These are phyloP conservation scores for Pneumocystis canis DNA, from an alignment of 1,139 yeast species.

Conservation along the genomic window DNA sequence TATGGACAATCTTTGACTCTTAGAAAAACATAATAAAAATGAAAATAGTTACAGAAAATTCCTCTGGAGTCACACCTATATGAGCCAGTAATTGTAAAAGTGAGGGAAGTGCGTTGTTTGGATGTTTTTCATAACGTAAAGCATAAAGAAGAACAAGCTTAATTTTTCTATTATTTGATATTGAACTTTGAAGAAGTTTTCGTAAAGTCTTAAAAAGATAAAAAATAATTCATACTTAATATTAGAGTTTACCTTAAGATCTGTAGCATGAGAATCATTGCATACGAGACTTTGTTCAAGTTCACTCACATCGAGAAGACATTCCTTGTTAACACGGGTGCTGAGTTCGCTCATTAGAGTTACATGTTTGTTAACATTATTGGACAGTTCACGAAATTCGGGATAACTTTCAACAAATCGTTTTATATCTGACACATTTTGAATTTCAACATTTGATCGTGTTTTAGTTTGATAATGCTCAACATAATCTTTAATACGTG, in stretches of 20 bases:
- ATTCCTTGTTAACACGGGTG: slow-evolving; percentile 37
- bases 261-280: slow-evolving; percentile 41
- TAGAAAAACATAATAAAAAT: not conserved
- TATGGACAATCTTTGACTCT: slow-evolving; percentile 17
- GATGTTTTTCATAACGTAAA: slow-evolving; percentile 41
- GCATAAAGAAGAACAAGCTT: slow-evolving; percentile 60
- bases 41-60: slow-evolving; percentile 18
- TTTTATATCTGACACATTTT: slow-evolving; percentile 75
- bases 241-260: slow-evolving; percentile 17
- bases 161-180: slow-evolving; percentile 32
- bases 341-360: slow-evolving; percentile 77
- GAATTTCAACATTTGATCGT: slow-evolving; percentile 47
- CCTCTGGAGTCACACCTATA: slow-evolving; percentile 23
- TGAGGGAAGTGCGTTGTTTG: slow-evolving; percentile 29
- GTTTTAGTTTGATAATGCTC: slow-evolving; percentile 70
- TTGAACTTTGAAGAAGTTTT: slow-evolving; percentile 26
- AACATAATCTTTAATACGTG: slow-evolving; percentile 71
- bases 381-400: slow-evolving; percentile 72
- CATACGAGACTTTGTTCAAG: slow-evolving; percentile 75
- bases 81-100: slow-evolving; percentile 28
- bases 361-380: slow-evolving; percentile 88
- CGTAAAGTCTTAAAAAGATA: slow-evolving; percentile 26
- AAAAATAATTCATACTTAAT: not conserved
- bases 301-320: slow-evolving; percentile 78
- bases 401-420: slow-evolving; percentile 84